phyloP scores from a whole-genome alignment of 352 stramenopile species.

The Pythium dissotocum region DNA sequence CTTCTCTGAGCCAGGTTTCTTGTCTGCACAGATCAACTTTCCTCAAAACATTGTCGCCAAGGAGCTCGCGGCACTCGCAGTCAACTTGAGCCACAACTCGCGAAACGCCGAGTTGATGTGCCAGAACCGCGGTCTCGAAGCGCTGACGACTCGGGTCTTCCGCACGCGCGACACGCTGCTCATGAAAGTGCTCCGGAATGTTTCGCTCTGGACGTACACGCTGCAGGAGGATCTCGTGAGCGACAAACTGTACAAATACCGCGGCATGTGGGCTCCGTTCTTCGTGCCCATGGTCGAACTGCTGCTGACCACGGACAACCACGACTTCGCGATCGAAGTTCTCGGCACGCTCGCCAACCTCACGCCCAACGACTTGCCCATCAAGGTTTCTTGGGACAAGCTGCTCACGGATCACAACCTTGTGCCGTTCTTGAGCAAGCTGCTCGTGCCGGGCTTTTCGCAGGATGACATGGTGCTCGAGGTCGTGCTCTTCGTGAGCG shows the following conservation, averaged over 20 bases:
- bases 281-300: slow-evolving; percentile 88
- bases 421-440: slow-evolving; percentile 88
- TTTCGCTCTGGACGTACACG: slow-evolving; percentile 91
- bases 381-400: slow-evolving; percentile 88
- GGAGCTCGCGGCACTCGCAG: slow-evolving; percentile 92
- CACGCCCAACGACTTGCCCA: slow-evolving; percentile 88
- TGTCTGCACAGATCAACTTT: slow-evolving; percentile 84
- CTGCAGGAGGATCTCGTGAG: slow-evolving; percentile 87
- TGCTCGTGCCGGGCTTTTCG: slow-evolving; percentile 92
- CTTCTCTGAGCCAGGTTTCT: not conserved
- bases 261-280: slow-evolving; percentile 91
- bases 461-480: slow-evolving; percentile 92
- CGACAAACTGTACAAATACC: slow-evolving; percentile 90
- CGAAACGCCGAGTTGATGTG: slow-evolving; percentile 92
- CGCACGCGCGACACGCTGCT: slow-evolving; percentile 89
- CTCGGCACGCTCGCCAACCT: slow-evolving; percentile 93
- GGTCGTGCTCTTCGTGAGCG: slow-evolving; percentile 85
- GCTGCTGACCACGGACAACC: slow-evolving; percentile 84
- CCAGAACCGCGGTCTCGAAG: slow-evolving; percentile 85
- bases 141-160: slow-evolving; percentile 87
- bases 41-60: slow-evolving; percentile 90
- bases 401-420: slow-evolving; percentile 87
- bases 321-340: slow-evolving; percentile 94
- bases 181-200: slow-evolving; percentile 94
- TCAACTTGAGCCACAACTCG: slow-evolving; percentile 93